phyloP scores from a whole-genome alignment of 2,329 filamentous ascomycete species.

The Cercospora sp. region DNA sequence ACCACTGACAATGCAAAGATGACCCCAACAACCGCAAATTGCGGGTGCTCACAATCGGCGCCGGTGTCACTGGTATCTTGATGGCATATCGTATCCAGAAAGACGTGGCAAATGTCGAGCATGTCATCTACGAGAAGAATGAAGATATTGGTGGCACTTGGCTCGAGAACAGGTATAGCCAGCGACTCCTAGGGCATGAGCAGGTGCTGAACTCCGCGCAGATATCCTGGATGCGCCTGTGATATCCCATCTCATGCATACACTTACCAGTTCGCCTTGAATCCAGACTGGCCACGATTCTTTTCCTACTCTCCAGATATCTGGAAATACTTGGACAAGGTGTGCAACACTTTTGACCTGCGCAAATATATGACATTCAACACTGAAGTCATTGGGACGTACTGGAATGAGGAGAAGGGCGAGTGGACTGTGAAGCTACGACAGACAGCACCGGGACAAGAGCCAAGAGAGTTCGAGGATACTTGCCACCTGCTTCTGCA shows the following conservation, averaged over 20 bases:
- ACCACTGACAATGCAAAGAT: slow-evolving; percentile 21
- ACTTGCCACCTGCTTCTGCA: slow-evolving; percentile 48
- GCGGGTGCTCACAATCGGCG: slow-evolving; percentile 51
- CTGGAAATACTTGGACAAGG: slow-evolving; percentile 51
- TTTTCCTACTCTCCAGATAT: slow-evolving; percentile 51
- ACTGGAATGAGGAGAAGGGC: slow-evolving; percentile 52
- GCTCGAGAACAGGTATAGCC: slow-evolving; percentile 47
- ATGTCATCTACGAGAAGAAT: slow-evolving; percentile 53
- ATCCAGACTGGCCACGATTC: slow-evolving; percentile 51
- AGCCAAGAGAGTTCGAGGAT: slow-evolving; percentile 44
- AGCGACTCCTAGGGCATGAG: not conserved
- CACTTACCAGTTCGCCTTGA: slow-evolving; percentile 24
- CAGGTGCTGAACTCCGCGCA: not conserved
- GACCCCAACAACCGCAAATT: slow-evolving; percentile 47
- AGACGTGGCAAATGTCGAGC: slow-evolving; percentile 47
- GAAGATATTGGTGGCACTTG: slow-evolving; percentile 48
- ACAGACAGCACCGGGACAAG: slow-evolving; percentile 41
- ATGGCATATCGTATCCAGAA: slow-evolving; percentile 53
- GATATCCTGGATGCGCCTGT: slow-evolving; percentile 43
- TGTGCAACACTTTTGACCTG: slow-evolving; percentile 51
- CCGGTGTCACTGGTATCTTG: slow-evolving; percentile 50
- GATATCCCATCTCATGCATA: slow-evolving; percentile 46
- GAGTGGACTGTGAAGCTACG: slow-evolving; percentile 53
- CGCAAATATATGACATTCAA: slow-evolving; percentile 56
- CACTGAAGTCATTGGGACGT: slow-evolving; percentile 48